A percentile compares a stretch with the other conserved stretches of the same genome.
These are phyloP conservation scores for Suillus brevipes DNA, from an alignment of 768 basidiomycete genomes.

Conservation along the genomic window DNA sequence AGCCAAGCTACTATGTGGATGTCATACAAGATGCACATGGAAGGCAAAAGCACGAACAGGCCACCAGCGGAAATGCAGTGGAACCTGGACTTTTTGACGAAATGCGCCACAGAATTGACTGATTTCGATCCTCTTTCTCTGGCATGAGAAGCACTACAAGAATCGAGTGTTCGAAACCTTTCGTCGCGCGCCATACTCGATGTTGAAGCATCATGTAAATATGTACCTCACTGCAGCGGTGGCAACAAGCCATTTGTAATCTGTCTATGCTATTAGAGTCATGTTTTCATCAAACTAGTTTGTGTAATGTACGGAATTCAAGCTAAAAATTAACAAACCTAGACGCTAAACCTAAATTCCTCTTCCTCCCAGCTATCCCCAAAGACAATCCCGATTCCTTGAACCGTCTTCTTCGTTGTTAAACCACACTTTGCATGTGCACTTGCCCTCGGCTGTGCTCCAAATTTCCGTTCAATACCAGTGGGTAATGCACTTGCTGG, in stretches of 20 bases:
- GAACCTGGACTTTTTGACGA: constrained; percentile 24
- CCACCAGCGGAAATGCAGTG: constrained; percentile 24
- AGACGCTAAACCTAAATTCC: constrained; percentile 32
- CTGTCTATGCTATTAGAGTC: not conserved
- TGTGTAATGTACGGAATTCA: not conserved
- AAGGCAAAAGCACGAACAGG: not conserved
- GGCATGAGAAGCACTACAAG: not conserved
- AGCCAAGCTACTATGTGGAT: constrained; percentile 23
- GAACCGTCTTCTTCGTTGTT: constrained; percentile 31
- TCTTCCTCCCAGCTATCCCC: constrained; percentile 29
- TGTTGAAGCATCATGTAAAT: not conserved
- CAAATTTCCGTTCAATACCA: constrained; percentile 1
- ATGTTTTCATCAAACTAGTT: not conserved
- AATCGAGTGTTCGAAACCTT: not conserved
- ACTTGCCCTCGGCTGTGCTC: not conserved
- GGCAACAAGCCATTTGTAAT: not conserved
- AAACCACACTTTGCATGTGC: constrained; percentile 15
- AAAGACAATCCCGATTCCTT: constrained; percentile 30
- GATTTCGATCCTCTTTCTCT: not conserved
- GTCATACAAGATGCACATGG: constrained; percentile 16
- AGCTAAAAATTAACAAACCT: constrained; percentile 9
- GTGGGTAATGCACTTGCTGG: constrained; percentile 11
- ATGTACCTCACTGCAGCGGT: not conserved
- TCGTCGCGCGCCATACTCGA: not conserved
- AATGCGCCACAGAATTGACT: not conserved